phyloP scores from a whole-genome alignment of 192 early-diverging fungal genomes.

The Mortierella antarctica region DNA sequence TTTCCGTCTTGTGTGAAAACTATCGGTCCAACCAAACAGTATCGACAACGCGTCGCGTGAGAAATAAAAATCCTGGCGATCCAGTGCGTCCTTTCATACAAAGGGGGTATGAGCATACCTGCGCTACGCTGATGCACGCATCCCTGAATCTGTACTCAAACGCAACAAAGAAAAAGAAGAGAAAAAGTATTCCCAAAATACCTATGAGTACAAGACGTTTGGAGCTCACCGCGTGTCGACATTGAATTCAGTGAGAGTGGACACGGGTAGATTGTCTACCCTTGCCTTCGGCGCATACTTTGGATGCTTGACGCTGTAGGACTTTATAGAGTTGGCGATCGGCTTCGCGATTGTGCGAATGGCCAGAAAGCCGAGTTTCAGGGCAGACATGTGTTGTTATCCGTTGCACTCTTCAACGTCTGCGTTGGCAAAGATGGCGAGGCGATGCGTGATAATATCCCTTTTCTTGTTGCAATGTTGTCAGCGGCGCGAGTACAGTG shows the following conservation, averaged over 20 bases:
- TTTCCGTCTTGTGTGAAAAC: conserved; percentile 79
- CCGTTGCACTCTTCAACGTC: background rate
- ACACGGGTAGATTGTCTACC: too few species aligned
- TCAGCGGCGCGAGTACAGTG: too few species aligned
- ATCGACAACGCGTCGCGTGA: too few species aligned
- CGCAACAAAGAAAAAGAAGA: background rate
- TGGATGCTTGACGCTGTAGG: conserved; percentile 51
- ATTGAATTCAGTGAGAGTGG: too few species aligned
- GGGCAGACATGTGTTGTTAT: conserved; percentile 61
- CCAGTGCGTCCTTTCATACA: background rate
- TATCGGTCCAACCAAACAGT: background rate
- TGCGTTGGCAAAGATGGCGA: too few species aligned
- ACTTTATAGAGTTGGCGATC: conserved; percentile 59
- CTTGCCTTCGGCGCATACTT: conserved; percentile 54
- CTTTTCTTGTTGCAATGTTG: too few species aligned
- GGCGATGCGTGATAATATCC: too few species aligned
- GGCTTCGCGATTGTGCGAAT: conserved; percentile 76
- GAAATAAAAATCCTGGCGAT: background rate
- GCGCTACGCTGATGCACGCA: conserved; percentile 81
- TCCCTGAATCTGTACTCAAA: conserved; percentile 60
- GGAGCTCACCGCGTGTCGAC: too few species aligned
- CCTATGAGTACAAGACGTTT: too few species aligned
- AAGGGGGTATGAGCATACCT: conserved; percentile 46
- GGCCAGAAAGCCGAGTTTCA: conserved; percentile 71
- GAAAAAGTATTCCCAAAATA: background rate